Evolutionary conservation across 208 protist species (phyloP), one percentile per base, ranked within the genome.

Genomic region (Crithidia expoeki): DNA sequence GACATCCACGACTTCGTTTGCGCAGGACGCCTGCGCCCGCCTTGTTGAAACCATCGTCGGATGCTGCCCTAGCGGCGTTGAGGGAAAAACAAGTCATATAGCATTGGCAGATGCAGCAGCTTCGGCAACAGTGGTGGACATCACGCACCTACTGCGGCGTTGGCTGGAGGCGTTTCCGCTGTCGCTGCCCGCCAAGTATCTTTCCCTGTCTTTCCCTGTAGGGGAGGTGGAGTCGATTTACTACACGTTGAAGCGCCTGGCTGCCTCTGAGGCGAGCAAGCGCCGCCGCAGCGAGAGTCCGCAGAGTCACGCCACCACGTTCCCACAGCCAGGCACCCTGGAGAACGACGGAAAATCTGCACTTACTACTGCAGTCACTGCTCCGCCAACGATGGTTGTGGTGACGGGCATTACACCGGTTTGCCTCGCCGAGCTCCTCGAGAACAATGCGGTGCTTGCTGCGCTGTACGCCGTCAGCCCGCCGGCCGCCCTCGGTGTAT

Each of bases 181-280:
- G 3, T 59, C 65, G 27, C 40, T 72, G 6, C 44, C 72, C n/a
- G 50, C 63, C 23, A 46, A 52, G 19, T 47, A 73, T 36, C 34
- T 79, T 14, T 72, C 66, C 1, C 52, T 79, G 38, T 33, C 23
- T 27, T 79, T 59, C 36, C 51, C 47, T 9, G 27, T 66, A 2
- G 38, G 28, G 19, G 74, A 79, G 66, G 74, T 79, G 11, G 65
- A 66, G 46, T 73, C 74, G 1, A 36, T 66, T 9, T 79, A 79
- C 74, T 79, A 70, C 53, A 62, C 74, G 12, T 55, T 79, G 33
- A 79, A 79, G 74, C 67, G 74, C 25, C 61, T 79, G 21, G 74
- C 67, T 16, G 74, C 74, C 19, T 78, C 65, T 5, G 66, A 73
- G 38, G 65, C 69, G 33, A 46, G 19, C 44, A 23, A 63, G 42